phyloP scores from a whole-genome alignment of 2,329 filamentous ascomycete genomes.

The Fusarium bulbicola region DNA sequence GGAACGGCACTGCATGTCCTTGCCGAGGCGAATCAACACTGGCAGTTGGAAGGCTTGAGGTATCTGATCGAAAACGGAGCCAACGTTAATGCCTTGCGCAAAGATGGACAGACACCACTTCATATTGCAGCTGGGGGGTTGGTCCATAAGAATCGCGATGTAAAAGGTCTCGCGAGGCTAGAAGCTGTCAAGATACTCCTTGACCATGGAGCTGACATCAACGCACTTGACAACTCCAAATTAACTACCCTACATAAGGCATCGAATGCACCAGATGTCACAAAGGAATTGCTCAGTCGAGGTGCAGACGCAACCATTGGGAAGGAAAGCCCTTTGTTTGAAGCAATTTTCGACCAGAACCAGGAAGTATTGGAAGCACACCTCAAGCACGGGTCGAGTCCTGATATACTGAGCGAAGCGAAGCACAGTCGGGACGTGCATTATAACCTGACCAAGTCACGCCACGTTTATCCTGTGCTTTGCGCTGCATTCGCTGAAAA shows the following conservation, averaged over 20 bases:
- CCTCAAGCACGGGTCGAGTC: constrained; percentile 19
- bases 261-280: not conserved
- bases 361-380: constrained; percentile 10
- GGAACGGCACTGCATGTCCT: constrained; percentile 30
- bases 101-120: constrained; percentile 16
- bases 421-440: not conserved
- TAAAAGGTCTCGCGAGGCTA: constrained; percentile 7
- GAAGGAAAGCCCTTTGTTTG: constrained; percentile 15
- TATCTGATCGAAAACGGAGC: constrained; percentile 28
- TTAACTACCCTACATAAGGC: constrained; percentile 19
- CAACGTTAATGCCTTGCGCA: not conserved
- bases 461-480: constrained; percentile 18
- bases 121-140: constrained; percentile 16
- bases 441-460: not conserved
- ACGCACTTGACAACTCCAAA: constrained; percentile 4
- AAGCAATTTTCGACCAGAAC: constrained; percentile 15
- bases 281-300: constrained; percentile 6
- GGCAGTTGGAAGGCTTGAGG: constrained; percentile 28
- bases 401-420: constrained; percentile 5
- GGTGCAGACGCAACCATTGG: constrained; percentile 13
- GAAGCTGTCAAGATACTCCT: constrained; percentile 22
- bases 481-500: not conserved
- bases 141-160: accelerated
- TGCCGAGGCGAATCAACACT: constrained; percentile 21
- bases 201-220: constrained; percentile 26